phyloP scores from a whole-genome alignment of 768 basidiomycete species.

The Phylloporus scabripes region DNA sequence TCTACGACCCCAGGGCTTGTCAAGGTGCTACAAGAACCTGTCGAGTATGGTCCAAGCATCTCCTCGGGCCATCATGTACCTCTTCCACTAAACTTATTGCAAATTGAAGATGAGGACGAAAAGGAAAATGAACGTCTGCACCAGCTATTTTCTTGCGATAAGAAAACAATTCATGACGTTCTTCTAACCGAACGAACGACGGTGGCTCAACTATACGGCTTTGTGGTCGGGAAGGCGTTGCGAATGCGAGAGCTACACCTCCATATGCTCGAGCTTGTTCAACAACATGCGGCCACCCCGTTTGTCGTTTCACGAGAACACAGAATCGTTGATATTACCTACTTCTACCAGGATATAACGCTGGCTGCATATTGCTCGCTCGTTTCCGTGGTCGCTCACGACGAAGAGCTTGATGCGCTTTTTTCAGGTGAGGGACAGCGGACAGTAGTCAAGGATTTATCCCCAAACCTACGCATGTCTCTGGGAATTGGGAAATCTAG shows the following conservation, averaged over 20 bases:
- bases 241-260: neutral
- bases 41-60: constrained; percentile 50
- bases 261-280: neutral
- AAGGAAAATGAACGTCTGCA: neutral
- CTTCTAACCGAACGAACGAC: neutral
- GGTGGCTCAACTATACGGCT: neutral
- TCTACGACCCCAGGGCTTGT: constrained; percentile 31
- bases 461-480: neutral
- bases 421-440: neutral
- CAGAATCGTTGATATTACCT: neutral
- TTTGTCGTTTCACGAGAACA: neutral
- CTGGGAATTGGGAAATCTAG: neutral
- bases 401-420: neutral
- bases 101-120: neutral
- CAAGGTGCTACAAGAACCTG: constrained; percentile 47
- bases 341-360: neutral
- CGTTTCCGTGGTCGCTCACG: neutral
- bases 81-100: neutral
- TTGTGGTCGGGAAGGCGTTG: neutral
- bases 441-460: neutral
- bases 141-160: neutral
- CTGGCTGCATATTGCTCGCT: neutral
- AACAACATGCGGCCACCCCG: neutral
- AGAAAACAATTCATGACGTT: neutral
- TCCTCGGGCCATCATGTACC: constrained; percentile 12